Conservation (phyloP, 176 grass and related monocot genomes). For the Guadua angustifolia region DNA sequence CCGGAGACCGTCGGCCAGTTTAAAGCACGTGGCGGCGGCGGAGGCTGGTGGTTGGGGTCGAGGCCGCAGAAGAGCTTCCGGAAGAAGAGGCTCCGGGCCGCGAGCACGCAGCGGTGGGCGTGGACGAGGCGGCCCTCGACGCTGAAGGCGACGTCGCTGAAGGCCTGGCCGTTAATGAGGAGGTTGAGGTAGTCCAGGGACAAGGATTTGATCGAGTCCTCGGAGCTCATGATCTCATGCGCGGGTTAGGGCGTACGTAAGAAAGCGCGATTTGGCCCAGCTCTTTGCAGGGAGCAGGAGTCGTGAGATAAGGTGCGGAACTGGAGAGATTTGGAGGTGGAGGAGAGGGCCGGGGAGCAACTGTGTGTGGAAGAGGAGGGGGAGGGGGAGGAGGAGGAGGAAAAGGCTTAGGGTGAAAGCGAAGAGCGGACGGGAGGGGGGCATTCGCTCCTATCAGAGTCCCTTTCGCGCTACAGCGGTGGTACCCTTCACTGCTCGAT, state of each 20-base stretch:
- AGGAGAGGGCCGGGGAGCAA: background rate
- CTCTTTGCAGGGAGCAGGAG: background rate
- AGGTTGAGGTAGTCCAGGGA: conserved; percentile 97
- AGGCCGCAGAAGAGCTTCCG: conserved; percentile 86
- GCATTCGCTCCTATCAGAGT: conserved; percentile 54
- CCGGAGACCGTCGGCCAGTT: conserved; percentile 3
- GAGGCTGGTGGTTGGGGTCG: conserved; percentile 58
- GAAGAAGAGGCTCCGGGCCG: conserved; percentile 91
- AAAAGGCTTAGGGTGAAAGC: background rate
- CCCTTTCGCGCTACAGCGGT: conserved; percentile 55
- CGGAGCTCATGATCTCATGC: conserved; percentile 81
- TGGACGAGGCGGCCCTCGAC: conserved; percentile 90
- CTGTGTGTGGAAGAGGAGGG: background rate
- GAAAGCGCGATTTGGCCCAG: background rate
- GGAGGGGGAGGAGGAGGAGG: background rate
- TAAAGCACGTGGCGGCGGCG: conserved; percentile 37
- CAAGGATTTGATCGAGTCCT: conserved; percentile 89
- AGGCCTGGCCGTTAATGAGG: conserved; percentile 97
- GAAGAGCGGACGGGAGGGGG: background rate
- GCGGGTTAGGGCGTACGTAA: background rate
- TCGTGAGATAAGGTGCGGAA: background rate
- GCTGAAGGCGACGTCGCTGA: conserved; percentile 97
- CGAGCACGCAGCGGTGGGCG: conserved; percentile 94
- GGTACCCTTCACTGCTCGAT: conserved; percentile 26
- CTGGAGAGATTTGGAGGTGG: background rate